phyloP scores from a whole-genome alignment of 495 filamentous ascomycete species.

The Lepidopterella palustris region DNA sequence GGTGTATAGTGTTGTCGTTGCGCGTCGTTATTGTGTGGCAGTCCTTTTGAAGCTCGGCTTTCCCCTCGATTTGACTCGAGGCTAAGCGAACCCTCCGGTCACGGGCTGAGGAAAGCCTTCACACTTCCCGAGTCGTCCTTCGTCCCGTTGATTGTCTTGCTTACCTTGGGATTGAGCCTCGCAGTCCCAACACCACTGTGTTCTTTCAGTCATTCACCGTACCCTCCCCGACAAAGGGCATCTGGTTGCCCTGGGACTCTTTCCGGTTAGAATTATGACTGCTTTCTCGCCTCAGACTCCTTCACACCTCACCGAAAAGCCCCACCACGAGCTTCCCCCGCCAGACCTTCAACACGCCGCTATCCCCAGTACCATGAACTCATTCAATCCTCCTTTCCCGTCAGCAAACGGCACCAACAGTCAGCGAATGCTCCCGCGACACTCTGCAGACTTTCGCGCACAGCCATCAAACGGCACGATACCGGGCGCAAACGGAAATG shows the following conservation, averaged over 20 bases:
- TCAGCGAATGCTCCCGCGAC: slow-evolving; percentile 19
- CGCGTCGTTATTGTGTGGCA: no score
- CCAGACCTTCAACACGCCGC: neutral
- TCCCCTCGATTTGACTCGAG: no score
- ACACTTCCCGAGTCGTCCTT: no score
- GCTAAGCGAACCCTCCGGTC: no score
- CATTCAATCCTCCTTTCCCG: slow-evolving; percentile 11
- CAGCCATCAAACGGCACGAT: slow-evolving; percentile 18
- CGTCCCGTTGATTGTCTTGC: no score
- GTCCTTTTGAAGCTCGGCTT: no score
- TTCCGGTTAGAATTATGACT: neutral
- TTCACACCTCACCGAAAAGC: neutral
- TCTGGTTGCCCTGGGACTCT: neutral
- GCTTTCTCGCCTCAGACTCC: neutral
- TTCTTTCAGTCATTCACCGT: neutral
- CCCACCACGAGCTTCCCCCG: neutral
- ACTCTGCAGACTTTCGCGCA: slow-evolving; percentile 23
- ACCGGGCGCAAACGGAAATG: slow-evolving; percentile 29
- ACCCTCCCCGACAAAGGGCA: neutral
- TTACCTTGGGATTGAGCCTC: neutral
- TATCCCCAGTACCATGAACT: slow-evolving; percentile 4
- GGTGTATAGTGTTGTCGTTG: no score
- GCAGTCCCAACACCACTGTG: neutral
- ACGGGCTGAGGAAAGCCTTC: no score
- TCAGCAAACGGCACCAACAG: slow-evolving; percentile 14